phyloP scores from a whole-genome alignment of 2,329 filamentous ascomycete species.

The Pestalotiopsis fici region DNA sequence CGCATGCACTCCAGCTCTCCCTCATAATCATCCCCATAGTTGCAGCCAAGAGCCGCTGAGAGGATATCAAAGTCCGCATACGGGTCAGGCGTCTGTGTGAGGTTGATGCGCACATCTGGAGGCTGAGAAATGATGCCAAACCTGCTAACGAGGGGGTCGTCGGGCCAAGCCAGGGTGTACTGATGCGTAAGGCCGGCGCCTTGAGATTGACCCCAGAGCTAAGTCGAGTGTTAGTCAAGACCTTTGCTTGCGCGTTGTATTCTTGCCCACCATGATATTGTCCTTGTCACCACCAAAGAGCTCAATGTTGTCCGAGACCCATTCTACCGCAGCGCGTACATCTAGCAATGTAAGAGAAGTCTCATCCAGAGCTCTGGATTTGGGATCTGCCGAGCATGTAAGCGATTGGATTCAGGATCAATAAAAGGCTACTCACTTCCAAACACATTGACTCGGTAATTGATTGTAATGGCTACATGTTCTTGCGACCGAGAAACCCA shows the following conservation, averaged over 20 bases:
- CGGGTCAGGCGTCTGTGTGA: neutral
- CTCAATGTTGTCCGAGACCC: neutral
- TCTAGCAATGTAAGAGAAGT: neutral
- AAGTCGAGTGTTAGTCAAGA: neutral
- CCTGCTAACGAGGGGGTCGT: neutral
- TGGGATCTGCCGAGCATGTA: neutral
- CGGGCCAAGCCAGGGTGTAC: slow-evolving; percentile 2
- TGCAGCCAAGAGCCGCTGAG: neutral
- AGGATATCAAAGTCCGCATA: neutral
- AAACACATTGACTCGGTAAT: neutral
- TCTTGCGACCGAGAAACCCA: slow-evolving; percentile 4
- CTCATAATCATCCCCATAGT: neutral
- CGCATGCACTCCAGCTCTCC: slow-evolving; percentile 5
- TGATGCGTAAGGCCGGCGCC: neutral
- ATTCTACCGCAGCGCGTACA: slow-evolving; percentile 4
- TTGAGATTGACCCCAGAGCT: slow-evolving; percentile 8
- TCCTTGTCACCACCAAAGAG: slow-evolving; percentile 1
- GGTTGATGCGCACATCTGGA: neutral
- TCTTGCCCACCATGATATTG: neutral
- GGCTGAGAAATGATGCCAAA: slow-evolving; percentile 4
- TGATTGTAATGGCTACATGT: slow-evolving; percentile 1
- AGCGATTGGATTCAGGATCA: neutral
- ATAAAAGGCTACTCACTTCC: neutral
- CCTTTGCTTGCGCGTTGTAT: neutral
- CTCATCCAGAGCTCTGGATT: neutral